Percentiles rank a stretch among this genome's conserved stretches.
Evolutionary conservation across 1,284 basidiomycete genomes (phyloP).

Genomic region (Schizophyllum commune): DNA sequence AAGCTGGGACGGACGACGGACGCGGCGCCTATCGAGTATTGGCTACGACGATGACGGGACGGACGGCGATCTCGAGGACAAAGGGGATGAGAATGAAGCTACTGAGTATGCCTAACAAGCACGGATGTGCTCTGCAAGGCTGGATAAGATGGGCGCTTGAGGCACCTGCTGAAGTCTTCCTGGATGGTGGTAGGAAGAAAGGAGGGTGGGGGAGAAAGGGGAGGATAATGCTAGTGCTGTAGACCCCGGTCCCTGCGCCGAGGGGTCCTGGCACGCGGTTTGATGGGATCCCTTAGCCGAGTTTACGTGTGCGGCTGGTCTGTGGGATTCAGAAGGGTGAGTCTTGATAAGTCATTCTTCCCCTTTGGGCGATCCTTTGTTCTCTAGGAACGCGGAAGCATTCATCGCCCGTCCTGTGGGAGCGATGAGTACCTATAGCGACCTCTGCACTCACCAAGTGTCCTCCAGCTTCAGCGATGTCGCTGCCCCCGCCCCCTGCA

Average conservation of each 20-base stretch:
- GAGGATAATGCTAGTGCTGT: background rate
- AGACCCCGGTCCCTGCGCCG: background rate
- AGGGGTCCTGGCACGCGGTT: background rate
- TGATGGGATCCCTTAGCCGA: background rate
- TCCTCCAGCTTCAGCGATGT: background rate
- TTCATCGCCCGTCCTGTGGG: background rate
- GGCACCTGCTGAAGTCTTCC: background rate
- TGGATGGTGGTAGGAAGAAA: background rate
- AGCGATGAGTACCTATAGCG: background rate
- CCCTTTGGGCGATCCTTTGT: background rate
- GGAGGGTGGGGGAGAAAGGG: background rate
- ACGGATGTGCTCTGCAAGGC: background rate
- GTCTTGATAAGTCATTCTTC: background rate
- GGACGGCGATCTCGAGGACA: background rate
- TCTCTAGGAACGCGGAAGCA: background rate
- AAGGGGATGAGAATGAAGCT: background rate
- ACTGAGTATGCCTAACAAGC: background rate
- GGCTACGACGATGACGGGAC: background rate
- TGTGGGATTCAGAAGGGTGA: too few species aligned
- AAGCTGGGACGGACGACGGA: background rate
- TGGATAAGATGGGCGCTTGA: background rate
- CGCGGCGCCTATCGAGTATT: background rate
- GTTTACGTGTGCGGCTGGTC: background rate
- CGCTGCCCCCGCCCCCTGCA: background rate
- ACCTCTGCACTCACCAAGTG: background rate